Evolutionary conservation across 345 rosid genomes (phyloP), one percentile per base, ranked within the genome.

Genomic region (Mallotus nudiflorus): DNA sequence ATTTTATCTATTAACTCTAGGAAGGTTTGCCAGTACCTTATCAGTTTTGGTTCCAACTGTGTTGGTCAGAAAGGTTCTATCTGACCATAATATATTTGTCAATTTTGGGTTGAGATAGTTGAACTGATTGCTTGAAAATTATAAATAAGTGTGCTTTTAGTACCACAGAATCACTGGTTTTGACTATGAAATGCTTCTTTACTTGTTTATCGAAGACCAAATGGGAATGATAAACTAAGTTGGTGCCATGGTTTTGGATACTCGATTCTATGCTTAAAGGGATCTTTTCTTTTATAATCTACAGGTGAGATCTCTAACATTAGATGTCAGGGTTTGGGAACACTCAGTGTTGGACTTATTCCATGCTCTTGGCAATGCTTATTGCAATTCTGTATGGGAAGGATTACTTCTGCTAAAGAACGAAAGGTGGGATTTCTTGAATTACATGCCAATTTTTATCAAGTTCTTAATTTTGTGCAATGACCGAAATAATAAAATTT

Each of bases 271-370:
- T 46, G 18, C 9, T 56, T 72, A 51, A 64, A 55, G 16, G 48
- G 25, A 42, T 67, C 24, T 25, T 56, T 35, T 71, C 1, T 79
- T 24, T 25, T 63, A 12, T 14, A 64, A 72, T 67, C 52, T 79
- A 78, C 83, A 92, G 98, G 98, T 92, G 69, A 88, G 98, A 65
- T 92, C 98, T 45, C 75, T 92, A 55, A 87, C 86, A 4, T 76
- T 92, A 70, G 98, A 92, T 83, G 98, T 90, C 77, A 90, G 84
- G 83, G 93, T 90, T 29, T 92, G 98, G 98, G 98, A 92, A 69
- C 81, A 90, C 72, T 78, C 95, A 66, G 73, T 92, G 16, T 74
- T 90, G 83, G 87, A 88, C 51, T 80, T 88, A 57, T 92, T 92
- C 74, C 75, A 78, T 29, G 66, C 75, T 24, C 77, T 92, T 80